Evolutionary conservation across 2,329 filamentous ascomycete species (phyloP), one percentile per base, ranked within the genome.

Genomic region (Cladobotryum mycophilum): DNA sequence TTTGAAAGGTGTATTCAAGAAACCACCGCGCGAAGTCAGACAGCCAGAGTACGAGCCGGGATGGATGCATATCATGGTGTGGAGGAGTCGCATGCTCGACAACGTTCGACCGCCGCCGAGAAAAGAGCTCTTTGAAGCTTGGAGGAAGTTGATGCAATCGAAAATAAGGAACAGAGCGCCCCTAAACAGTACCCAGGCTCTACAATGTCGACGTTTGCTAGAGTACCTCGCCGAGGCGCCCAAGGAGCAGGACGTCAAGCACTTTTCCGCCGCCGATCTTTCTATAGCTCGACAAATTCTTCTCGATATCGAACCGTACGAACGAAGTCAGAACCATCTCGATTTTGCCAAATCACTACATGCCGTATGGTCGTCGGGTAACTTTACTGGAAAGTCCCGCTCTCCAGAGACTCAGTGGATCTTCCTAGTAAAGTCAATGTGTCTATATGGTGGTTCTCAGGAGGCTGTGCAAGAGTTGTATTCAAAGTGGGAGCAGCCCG

Each of bases 11-110:
- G 70, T 89, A 43, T 79, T 87, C 58, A 64, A 74, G 55, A 81
- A 82, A 59, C 70, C 80, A 3, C 76, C 81, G 15, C 75, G 80
- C 52, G 71, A 78, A 51, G 68, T 83, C 41, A 84, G 82, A 64
- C 74, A 81, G 18, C 74, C 83, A 46, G 76, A 83, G 59, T 72
- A 84, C 53, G 86, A 83, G 60, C 86, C 81, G 1, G 90, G 89
- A 48, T 80, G 90, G 61, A 81, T 82, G 56, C 79, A 78, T 14
- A 80, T 96, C 70, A 78, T 87, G 60, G 79, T 87, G 52, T 79
- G 89, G 65, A 73, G 79, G 47, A 80, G 80, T 57, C 79, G 81
- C 53, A 71, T 84, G 57, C 75, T 79, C 47, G 78, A 87, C 50
- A 76, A 79, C 47, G 73, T 83, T 35, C 80, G 89, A 34, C 78